Conservation (phyloP, 2,329 filamentous ascomycete species). For the Alternaria metachromatica region DNA sequence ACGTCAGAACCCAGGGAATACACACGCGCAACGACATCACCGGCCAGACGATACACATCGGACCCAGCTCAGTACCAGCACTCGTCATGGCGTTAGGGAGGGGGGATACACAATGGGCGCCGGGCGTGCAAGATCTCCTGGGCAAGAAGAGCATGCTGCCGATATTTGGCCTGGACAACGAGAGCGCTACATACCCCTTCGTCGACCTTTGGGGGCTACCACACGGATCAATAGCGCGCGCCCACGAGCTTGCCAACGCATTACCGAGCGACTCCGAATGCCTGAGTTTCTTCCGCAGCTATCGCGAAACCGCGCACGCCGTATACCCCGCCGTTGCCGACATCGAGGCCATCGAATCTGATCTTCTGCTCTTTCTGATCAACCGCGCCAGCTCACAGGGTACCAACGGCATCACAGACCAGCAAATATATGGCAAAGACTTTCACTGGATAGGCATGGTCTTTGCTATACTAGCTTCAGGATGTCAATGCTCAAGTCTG, state of each 20-base stretch:
- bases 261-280: constrained; percentile 66
- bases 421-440: constrained; percentile 63
- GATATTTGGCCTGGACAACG: constrained; percentile 68
- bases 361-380: constrained; percentile 61
- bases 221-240: constrained; percentile 63
- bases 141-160: constrained; percentile 67
- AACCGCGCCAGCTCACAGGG: constrained; percentile 57
- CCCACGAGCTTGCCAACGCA: constrained; percentile 64
- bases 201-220: constrained; percentile 68
- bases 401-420: constrained; percentile 56
- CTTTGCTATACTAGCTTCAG: constrained; percentile 68
- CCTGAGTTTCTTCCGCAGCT: constrained; percentile 63
- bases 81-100: constrained; percentile 61
- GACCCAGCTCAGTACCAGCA: constrained; percentile 67
- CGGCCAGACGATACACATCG: constrained; percentile 67
- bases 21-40: constrained; percentile 66
- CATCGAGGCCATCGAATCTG: constrained; percentile 61
- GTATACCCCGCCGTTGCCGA: constrained; percentile 68
- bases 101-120: constrained; percentile 53
- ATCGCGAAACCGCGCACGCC: constrained; percentile 64
- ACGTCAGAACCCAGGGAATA: constrained; percentile 61
- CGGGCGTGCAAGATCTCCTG: constrained; percentile 63
- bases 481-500: constrained; percentile 65
- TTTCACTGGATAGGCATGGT: constrained; percentile 66
- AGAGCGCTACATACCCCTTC: constrained; percentile 69